Percentiles rank a stretch among this genome's conserved stretches.
These are phyloP conservation scores for Moniliella sp. DNA, from an alignment of 1,284 basidiomycete genomes.

Conservation along the genomic window DNA sequence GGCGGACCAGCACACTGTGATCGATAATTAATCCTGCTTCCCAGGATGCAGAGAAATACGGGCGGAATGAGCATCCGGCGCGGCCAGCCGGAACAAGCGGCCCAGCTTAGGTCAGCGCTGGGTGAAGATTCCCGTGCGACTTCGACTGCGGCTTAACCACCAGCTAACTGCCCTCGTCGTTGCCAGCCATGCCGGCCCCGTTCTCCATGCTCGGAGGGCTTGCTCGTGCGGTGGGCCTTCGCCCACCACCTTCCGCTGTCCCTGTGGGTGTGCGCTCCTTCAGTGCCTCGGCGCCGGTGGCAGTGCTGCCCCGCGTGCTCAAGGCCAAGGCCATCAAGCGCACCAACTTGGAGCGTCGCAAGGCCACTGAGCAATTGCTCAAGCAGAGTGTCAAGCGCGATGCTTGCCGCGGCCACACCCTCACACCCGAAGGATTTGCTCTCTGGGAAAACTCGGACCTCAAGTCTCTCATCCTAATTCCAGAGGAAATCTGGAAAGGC, in stretches of 20 bases:
- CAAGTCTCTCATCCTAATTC: conserved; percentile 14
- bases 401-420: conserved; percentile 46
- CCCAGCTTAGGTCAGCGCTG: no score
- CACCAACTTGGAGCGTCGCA: conserved; percentile 27
- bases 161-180: no score
- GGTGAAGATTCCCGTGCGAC: no score
- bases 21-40: background rate
- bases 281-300: conserved; percentile 8
- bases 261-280: background rate
- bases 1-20: no score
- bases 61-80: no score
- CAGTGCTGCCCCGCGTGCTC: conserved; percentile 12
- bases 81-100: no score
- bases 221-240: no score
- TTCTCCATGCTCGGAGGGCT: no score
- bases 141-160: no score
- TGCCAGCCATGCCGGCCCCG: no score
- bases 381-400: conserved; percentile 41
- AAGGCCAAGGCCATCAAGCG: conserved; percentile 23
- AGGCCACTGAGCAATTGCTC: conserved; percentile 22
- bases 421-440: conserved; percentile 34
- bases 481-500: conserved; percentile 25
- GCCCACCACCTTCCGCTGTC: no score
- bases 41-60: no score
- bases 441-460: conserved; percentile 21